These are phyloP conservation scores for Ogataea paraovalis DNA, from an alignment of 805 yeast genomes.

Conservation along the genomic window DNA sequence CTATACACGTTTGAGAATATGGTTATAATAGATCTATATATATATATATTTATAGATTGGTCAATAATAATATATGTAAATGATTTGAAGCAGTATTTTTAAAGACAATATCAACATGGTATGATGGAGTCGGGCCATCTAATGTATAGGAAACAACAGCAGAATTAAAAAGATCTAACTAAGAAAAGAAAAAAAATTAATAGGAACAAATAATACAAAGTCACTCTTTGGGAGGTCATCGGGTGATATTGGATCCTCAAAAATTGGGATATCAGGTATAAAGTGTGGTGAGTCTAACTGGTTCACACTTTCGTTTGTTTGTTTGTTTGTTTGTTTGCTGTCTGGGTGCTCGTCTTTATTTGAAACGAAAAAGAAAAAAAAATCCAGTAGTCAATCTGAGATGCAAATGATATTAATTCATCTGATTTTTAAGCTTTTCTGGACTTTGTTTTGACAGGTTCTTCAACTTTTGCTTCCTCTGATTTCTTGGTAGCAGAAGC, in stretches of 20 bases:
- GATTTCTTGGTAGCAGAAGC: slow-evolving; percentile 6
- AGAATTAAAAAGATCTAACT: not conserved
- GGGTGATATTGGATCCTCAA: no score
- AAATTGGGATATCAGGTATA: no score
- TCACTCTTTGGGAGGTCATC: no score
- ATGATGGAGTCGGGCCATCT: not conserved
- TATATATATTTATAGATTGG: not conserved
- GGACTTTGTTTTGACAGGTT: slow-evolving; percentile 22
- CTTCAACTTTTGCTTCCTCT: slow-evolving; percentile 2
- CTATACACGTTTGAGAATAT: not conserved
- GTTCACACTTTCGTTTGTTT: no score
- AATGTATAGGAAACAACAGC: not conserved
- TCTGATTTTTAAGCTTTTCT: slow-evolving; percentile 32
- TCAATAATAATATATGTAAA: not conserved
- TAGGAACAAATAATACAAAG: not conserved
- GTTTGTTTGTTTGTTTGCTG: no score
- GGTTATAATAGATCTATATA: not conserved
- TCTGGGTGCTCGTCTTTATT: no score
- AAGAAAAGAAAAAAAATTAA: not conserved
- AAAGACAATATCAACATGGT: not conserved
- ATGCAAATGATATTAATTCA: no score
- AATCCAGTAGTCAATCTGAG: no score
- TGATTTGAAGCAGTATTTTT: not conserved
- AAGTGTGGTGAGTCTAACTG: no score
- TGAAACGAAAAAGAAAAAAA: no score